Percentiles rank a stretch among this genome's conserved stretches.
These are phyloP conservation scores for Nakataea oryzae DNA, from an alignment of 2,329 filamentous ascomycete species.

Conservation along the genomic window DNA sequence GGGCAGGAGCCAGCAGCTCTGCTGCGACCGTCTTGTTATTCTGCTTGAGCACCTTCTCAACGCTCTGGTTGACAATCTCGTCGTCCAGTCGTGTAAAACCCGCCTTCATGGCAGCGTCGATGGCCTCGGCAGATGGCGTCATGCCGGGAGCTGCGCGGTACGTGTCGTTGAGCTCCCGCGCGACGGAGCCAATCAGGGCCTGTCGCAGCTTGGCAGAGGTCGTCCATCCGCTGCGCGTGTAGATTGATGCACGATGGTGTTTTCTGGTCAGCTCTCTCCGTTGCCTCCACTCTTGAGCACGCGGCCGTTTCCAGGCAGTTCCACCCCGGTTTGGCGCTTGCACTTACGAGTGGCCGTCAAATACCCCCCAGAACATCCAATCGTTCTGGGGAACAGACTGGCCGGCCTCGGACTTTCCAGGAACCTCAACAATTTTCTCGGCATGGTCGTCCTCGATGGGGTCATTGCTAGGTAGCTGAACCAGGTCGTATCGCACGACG, in stretches of 20 bases:
- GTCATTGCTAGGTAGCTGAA: conserved; percentile 91
- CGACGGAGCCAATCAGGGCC: conserved; percentile 83
- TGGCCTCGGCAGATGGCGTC: conserved; percentile 65
- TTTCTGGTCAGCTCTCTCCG: conserved; percentile 10
- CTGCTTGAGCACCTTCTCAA: conserved; percentile 80
- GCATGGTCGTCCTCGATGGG: conserved; percentile 98
- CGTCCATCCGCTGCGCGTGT: conserved; percentile 69
- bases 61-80: conserved; percentile 89
- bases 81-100: conserved; percentile 84
- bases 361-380: conserved; percentile 99
- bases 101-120: conserved; percentile 85
- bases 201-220: conserved; percentile 94
- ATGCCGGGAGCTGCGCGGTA: conserved; percentile 62
- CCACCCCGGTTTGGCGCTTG: background rate
- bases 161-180: conserved; percentile 82
- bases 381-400: conserved; percentile 53
- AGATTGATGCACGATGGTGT: background rate
- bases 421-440: conserved; percentile 93
- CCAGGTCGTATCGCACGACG: conserved; percentile 88
- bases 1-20: conserved; percentile 80
- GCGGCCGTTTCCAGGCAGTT: background rate
- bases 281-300: conserved; percentile 6
- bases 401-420: conserved; percentile 37
- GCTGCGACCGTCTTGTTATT: conserved; percentile 86
- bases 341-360: conserved; percentile 86